phyloP scores from a whole-genome alignment of 2,329 filamentous ascomycete genomes.

The Diaporthe destruens region DNA sequence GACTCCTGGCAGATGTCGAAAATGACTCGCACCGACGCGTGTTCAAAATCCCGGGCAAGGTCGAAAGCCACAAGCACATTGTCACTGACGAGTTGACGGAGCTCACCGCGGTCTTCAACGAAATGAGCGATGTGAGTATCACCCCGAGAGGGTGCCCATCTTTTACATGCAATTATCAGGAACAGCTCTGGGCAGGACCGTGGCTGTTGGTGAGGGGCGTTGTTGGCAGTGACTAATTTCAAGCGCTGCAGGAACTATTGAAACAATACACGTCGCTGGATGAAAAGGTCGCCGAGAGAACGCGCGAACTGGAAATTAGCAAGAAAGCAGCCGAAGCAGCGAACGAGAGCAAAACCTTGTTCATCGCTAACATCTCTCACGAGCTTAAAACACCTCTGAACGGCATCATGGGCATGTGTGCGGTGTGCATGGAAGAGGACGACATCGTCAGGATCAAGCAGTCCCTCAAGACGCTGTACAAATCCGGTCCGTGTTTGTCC shows the following conservation, averaged over 20 bases:
- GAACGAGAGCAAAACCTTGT: slow-evolving; percentile 96
- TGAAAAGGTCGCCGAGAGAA: slow-evolving; percentile 85
- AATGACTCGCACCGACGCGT: slow-evolving; percentile 58
- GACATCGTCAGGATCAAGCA: slow-evolving; percentile 83
- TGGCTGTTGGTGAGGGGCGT: background rate
- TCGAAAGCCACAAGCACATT: slow-evolving; percentile 79
- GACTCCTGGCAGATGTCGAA: slow-evolving; percentile 50
- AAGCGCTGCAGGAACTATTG: slow-evolving; percentile 70
- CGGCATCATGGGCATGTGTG: slow-evolving; percentile 94
- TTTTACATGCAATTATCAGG: no score
- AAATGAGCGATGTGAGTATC: slow-evolving; percentile 79
- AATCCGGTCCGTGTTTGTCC: slow-evolving; percentile 66
- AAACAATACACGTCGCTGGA: slow-evolving; percentile 89
- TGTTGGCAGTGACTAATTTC: background rate
- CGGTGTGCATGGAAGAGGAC: slow-evolving; percentile 92
- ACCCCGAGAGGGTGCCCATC: background rate
- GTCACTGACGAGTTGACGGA: slow-evolving; percentile 90
- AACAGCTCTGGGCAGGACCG: background rate
- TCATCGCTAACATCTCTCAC: slow-evolving; percentile 93
- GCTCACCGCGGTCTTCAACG: slow-evolving; percentile 87
- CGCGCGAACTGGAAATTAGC: slow-evolving; percentile 85
- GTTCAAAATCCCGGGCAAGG: slow-evolving; percentile 89
- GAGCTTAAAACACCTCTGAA: slow-evolving; percentile 95
- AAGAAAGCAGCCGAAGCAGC: slow-evolving; percentile 95
- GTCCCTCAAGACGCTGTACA: slow-evolving; percentile 89